Base-by-base conservation (phyloP, 768 basidiomycete species). In the Termitomyces sp. region DNA sequence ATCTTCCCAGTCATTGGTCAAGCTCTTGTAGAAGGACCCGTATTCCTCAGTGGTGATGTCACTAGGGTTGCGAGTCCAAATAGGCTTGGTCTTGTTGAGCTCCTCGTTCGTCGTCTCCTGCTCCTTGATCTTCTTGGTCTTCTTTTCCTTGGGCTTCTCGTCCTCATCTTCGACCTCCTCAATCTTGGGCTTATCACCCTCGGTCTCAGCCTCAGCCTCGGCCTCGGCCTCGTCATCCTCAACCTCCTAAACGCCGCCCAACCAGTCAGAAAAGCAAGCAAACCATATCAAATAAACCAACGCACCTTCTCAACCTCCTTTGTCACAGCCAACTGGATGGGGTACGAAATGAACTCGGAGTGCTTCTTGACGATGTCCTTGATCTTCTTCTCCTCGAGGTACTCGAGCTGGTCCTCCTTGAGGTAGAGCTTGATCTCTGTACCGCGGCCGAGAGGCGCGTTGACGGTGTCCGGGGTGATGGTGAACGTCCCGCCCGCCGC, bases 361-460 rank as follows among this genome's bases (percentile, higher is more conserved):
- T 99, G 96, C 82, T 98, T 98, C 85, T 99, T 98, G 71, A 99
- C 96, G 64, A 96, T 92, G 64, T 98, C 97, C 83, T 95, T 96
- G 83, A 98, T 91, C 74, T 87, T 87, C 83, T 97, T 97, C 85
- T 99, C 96, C 80, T 99, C 96, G 46, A 98, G 84, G 78, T 98
- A 98, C 75, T 98, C 97, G 60, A 91, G 86, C 77, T 98, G 94
- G 73, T 99, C 97, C 72, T 98, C 97, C 82, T 99, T 98, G 73
- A 99, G 78, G 83, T 77, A 92, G 59, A 96, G 86, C 62, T 87
- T 87, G 66, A 96, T 83, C 75, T 96, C 91, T 49, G 90, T 87
- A 75, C 97, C 96, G 70, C 97, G 95, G 56, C 91, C 92, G 55
- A 99, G 83, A 62, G 91, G 82, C 23, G 89, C 86, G 78, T 95